phyloP scores from a whole-genome alignment of 306 rosid species.

The Gastrolobium bilobum region DNA sequence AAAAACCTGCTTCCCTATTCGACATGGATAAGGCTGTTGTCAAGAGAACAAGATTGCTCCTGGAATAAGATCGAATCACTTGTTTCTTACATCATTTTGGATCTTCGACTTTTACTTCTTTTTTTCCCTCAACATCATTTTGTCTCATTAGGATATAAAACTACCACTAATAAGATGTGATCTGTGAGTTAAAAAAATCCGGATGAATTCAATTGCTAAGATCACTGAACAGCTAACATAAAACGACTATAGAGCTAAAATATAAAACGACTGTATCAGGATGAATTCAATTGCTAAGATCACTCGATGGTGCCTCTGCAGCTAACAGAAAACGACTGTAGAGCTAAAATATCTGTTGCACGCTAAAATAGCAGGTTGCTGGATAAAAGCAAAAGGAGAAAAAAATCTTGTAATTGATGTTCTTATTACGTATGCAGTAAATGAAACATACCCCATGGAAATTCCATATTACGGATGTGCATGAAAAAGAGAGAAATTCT shows the following conservation, averaged over 20 bases:
- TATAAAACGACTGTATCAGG: no score
- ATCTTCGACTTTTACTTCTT: background rate
- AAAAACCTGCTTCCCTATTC: background rate
- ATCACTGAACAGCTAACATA: background rate
- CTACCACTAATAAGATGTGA: background rate
- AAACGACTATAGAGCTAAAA: no score
- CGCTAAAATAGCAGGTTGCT: background rate
- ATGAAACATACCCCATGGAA: slow-evolving; percentile 76
- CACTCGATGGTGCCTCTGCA: background rate
- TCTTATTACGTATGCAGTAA: no score
- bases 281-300: background rate
- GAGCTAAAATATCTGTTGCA: background rate
- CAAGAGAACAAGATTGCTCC: background rate
- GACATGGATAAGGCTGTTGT: background rate
- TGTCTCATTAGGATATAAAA: background rate
- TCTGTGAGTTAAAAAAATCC: background rate
- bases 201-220: background rate
- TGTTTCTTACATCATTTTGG: background rate
- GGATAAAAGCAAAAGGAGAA: background rate
- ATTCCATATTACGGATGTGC: slow-evolving; percentile 85
- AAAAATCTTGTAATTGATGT: background rate
- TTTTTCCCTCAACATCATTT: no score
- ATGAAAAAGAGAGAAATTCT: background rate
- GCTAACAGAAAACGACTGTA: background rate
- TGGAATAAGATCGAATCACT: background rate